These are phyloP conservation scores for Paraconiothyrium sp. DNA, from an alignment of 2,329 filamentous ascomycete species.

Conservation along the genomic window DNA sequence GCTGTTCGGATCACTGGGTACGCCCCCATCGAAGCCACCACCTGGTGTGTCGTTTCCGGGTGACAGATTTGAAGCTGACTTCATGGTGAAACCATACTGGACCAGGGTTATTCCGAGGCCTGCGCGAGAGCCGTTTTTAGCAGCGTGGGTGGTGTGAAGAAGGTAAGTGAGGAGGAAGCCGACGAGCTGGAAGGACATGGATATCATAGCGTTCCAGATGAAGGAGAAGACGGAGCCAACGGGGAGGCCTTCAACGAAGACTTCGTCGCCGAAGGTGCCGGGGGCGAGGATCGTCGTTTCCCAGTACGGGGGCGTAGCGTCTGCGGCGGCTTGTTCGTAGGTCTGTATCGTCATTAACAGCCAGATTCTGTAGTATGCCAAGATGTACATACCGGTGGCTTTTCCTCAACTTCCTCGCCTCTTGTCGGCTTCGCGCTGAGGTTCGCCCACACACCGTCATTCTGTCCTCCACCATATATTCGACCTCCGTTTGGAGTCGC, in stretches of 20 bases:
- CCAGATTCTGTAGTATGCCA: not conserved
- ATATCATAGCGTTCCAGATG: slow-evolving; percentile 92
- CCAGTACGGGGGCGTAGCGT: slow-evolving; percentile 97
- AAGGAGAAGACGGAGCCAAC: slow-evolving; percentile 89
- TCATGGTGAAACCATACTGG: slow-evolving; percentile 97
- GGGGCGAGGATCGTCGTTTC: slow-evolving; percentile 97
- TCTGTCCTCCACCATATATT: slow-evolving; percentile 75
- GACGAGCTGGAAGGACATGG: slow-evolving; percentile 95
- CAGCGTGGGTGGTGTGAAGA: slow-evolving; percentile 95
- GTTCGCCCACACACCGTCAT: slow-evolving; percentile 97
- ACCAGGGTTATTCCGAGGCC: slow-evolving; percentile 95
- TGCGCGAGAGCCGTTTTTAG: slow-evolving; percentile 95
- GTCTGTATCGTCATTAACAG: slow-evolving; percentile 68
- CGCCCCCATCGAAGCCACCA: slow-evolving; percentile 62
- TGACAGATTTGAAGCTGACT: slow-evolving; percentile 59
- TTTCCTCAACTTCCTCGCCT: slow-evolving; percentile 84
- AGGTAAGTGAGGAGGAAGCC: slow-evolving; percentile 98
- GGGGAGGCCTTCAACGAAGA: slow-evolving; percentile 95
- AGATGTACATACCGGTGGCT: slow-evolving; percentile 79
- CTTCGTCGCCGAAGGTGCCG: slow-evolving; percentile 89
- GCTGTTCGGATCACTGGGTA: slow-evolving; percentile 85
- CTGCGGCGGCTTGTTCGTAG: slow-evolving; percentile 97
- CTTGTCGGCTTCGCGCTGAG: slow-evolving; percentile 88
- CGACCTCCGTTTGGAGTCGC: slow-evolving; percentile 54
- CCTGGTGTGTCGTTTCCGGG: slow-evolving; percentile 58